These are phyloP conservation scores for Metschnikowia orientalis DNA, from an alignment of 805 yeast species.

Conservation along the genomic window DNA sequence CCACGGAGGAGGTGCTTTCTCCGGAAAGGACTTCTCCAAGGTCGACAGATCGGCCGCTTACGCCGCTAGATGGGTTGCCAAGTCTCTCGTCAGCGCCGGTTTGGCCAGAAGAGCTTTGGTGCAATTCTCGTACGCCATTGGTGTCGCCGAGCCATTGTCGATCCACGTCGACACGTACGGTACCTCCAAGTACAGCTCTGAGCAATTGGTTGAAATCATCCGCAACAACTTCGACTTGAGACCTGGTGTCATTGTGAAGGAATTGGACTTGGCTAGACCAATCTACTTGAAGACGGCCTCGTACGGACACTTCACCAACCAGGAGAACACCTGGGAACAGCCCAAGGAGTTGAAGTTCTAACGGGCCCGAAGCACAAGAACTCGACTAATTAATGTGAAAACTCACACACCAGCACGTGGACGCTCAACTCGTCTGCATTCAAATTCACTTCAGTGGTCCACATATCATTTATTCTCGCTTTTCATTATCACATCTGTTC, in stretches of 20 bases:
- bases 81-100: slow-evolving; percentile 92
- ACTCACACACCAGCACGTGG: slow-evolving; percentile 29
- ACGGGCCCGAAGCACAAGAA: slow-evolving; percentile 13
- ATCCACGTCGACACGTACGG: slow-evolving; percentile 98
- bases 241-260: slow-evolving; percentile 98
- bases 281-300: slow-evolving; percentile 98
- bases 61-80: slow-evolving; percentile 99
- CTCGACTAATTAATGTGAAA: slow-evolving; percentile 36
- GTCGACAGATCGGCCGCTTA: slow-evolving; percentile 99
- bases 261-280: slow-evolving; percentile 97
- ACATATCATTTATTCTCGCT: slow-evolving; percentile 13
- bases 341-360: slow-evolving; percentile 74
- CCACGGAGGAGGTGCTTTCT: slow-evolving; percentile 99
- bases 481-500: slow-evolving; percentile 20
- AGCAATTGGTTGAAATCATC: slow-evolving; percentile 87
- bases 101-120: slow-evolving; percentile 96
- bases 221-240: slow-evolving; percentile 95
- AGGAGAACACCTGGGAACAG: slow-evolving; percentile 97
- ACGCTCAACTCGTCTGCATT: slow-evolving; percentile 47
- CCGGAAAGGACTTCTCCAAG: slow-evolving; percentile 99
- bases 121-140: slow-evolving; percentile 98
- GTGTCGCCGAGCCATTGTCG: slow-evolving; percentile 99
- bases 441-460: slow-evolving; percentile 18
- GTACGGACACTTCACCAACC: slow-evolving; percentile 99
- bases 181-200: slow-evolving; percentile 85